A percentile compares a stretch with the other conserved stretches of the same genome.
These are phyloP conservation scores for Penicillium bovifimosum DNA, from an alignment of 495 filamentous ascomycete species.

Conservation along the genomic window DNA sequence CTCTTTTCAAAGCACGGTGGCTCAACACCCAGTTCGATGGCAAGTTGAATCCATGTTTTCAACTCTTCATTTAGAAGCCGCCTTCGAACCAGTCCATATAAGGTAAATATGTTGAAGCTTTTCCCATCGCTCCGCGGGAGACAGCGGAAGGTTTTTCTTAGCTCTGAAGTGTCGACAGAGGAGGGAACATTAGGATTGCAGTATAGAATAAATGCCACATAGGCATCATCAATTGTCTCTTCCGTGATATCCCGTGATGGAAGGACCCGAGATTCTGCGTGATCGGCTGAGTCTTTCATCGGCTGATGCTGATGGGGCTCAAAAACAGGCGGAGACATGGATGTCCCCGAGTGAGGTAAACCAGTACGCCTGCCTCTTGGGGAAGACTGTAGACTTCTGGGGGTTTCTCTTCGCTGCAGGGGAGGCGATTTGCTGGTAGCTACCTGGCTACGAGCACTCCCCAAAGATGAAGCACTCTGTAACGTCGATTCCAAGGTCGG, in stretches of 20 bases:
- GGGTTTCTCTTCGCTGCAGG: constrained; percentile 40
- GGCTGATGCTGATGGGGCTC: constrained; percentile 30
- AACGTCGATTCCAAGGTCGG: constrained; percentile 34
- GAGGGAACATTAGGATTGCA: constrained; percentile 75
- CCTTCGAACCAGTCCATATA: constrained; percentile 80
- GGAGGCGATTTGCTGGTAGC: constrained; percentile 36
- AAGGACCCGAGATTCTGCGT: constrained; percentile 41
- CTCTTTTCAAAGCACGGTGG: constrained; percentile 78
- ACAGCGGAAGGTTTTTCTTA: constrained; percentile 73
- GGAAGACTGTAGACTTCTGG: constrained; percentile 41
- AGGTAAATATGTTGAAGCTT: constrained; percentile 74
- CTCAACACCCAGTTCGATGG: constrained; percentile 84
- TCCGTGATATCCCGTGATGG: constrained; percentile 67
- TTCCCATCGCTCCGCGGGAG: constrained; percentile 93
- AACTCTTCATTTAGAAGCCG: constrained; percentile 74
- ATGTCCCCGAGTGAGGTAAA: constrained; percentile 31
- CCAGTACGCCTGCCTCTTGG: constrained; percentile 33
- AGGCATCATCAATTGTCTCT: constrained; percentile 78
- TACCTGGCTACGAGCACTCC: constrained; percentile 38
- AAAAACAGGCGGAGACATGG: constrained; percentile 41
- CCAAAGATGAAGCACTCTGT: constrained; percentile 41
- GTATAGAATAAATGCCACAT: constrained; percentile 83
- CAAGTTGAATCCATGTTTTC: constrained; percentile 94
- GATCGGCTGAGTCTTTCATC: constrained; percentile 32
- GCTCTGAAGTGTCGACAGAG: constrained; percentile 64